Percentiles rank a stretch among this genome's conserved stretches.
These are phyloP conservation scores for Salicornia ramosissima DNA, from an alignment of 148 eudicot genomes.

Conservation along the genomic window DNA sequence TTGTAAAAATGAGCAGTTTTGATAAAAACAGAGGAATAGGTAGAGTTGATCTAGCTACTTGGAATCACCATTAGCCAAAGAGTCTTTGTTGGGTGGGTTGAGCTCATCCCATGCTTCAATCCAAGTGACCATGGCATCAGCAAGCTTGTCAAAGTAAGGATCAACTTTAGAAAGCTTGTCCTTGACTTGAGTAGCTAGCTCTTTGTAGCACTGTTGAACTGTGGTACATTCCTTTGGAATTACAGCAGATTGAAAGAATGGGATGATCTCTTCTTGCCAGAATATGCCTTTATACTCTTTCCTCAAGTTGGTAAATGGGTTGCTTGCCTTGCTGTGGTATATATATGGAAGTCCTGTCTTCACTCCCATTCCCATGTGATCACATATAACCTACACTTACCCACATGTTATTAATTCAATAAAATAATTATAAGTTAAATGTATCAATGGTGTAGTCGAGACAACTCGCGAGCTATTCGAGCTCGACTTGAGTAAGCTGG, in stretches of 20 bases:
- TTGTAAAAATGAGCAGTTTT: too few relatives aligned
- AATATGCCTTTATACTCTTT: constrained; percentile 60
- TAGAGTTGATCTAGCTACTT: too few relatives aligned
- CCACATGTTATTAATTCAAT: too few relatives aligned
- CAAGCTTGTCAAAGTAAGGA: constrained; percentile 55
- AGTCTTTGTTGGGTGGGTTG: constrained; percentile 31
- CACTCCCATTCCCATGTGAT: constrained; percentile 56
- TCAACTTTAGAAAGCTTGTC: constrained; percentile 51
- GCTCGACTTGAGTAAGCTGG: too few relatives aligned
- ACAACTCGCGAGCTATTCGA: too few relatives aligned
- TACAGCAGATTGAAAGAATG: constrained; percentile 50
- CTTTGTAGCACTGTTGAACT: constrained; percentile 54
- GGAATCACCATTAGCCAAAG: constrained; percentile 23
- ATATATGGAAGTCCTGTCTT: constrained; percentile 62
- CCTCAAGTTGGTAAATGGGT: constrained; percentile 53
- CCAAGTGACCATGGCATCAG: constrained; percentile 66
- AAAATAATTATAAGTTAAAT: background rate
- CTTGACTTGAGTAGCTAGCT: constrained; percentile 51
- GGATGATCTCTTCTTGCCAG: constrained; percentile 70
- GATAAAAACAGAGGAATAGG: too few relatives aligned
- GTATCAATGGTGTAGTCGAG: background rate
- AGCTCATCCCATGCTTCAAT: constrained; percentile 65
- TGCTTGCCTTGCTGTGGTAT: constrained; percentile 64
- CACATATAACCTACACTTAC: constrained; percentile 42
- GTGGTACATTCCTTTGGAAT: constrained; percentile 57